Base-by-base conservation (phyloP, 2,329 filamentous ascomycete genomes). In the Chrysoporthe puriensis region DNA sequence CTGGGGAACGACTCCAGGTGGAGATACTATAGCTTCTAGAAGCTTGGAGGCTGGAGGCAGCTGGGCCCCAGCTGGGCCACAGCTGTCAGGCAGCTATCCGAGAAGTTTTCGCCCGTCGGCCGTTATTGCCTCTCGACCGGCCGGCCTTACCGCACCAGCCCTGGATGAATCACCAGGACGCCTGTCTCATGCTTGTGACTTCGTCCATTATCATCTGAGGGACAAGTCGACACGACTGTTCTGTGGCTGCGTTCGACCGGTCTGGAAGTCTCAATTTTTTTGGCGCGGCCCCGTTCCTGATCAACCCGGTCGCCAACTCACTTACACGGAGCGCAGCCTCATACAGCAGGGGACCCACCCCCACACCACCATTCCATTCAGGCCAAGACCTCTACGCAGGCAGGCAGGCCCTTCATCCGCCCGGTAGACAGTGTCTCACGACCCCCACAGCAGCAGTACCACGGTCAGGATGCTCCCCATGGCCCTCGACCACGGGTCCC, bases 401-500 rank as follows among this genome's bases (percentile, higher is more conserved):
- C 6, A 46, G 43, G 6, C 18, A 16, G 43, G 11, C 4, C 43
- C 26, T 26, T 26, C 26, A 26, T 26, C 26, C 2, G 26, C 26
- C 26, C 26, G 26, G 26, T 26, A 46, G 43, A 13, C 43, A 46
- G 13, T 18, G 13, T 46, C 43, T 46, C 43, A 26, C 48, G n/a
- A 26, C 18, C 36, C 36, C 4, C 57, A 26, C 32, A 50, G 26
- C 18, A 36, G 14, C 3, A 16, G 4, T 4, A 16, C 18, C 32
- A 3, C 42, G 13, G 14, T 32, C 56, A 65, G 7, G 32, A 70
- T 70, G 69, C 48, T 42, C 13, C 64, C 66, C 56, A 67, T 68
- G 59, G 68, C 75, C 57, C 70, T 77, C n/a, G 73, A 80, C 69
- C 79, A 82, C 71, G 84, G 83, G 78, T 76, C 77, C 62, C 80